Percentiles rank a stretch among this genome's conserved stretches.
phyloP scores from a whole-genome alignment of 371 early-diverging fungal genomes.

The Choanephora cucurbitarum region DNA sequence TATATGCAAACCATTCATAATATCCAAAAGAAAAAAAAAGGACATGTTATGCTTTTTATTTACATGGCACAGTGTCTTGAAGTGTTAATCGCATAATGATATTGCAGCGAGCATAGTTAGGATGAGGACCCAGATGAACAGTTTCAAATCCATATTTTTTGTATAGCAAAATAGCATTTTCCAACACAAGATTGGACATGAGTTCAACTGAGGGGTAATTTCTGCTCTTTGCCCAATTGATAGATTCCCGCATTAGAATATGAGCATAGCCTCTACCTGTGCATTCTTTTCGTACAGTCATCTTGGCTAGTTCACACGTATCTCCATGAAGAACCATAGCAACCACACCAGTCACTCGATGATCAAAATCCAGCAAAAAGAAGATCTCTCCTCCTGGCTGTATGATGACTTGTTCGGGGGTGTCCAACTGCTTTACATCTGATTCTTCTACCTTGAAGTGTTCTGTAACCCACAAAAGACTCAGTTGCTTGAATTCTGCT shows the following conservation, averaged over 20 bases:
- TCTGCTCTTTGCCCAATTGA: constrained; percentile 18
- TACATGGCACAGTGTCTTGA: neutral
- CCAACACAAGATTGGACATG: constrained; percentile 6
- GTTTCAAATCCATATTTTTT: constrained; percentile 20
- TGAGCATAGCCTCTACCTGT: constrained; percentile 27
- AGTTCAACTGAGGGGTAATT: constrained; percentile 11
- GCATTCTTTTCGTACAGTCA: constrained; percentile 21
- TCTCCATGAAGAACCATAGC: constrained; percentile 25
- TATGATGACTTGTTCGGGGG: constrained; percentile 24
- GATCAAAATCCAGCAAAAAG: constrained; percentile 7
- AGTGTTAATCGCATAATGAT: constrained; percentile 18
- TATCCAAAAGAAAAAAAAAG: too few relatives aligned
- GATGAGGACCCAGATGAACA: constrained; percentile 19
- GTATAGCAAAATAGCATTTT: constrained; percentile 18
- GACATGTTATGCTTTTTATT: too few relatives aligned
- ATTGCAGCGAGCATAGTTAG: constrained; percentile 14
- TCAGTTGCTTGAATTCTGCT: constrained; percentile 20
- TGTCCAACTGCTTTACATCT: constrained; percentile 16
- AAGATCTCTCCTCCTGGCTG: constrained; percentile 25
- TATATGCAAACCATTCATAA: too few relatives aligned
- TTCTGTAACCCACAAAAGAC: constrained; percentile 16
- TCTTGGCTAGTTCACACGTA: constrained; percentile 21
- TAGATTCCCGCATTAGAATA: constrained; percentile 20
- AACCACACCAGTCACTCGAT: constrained; percentile 17
- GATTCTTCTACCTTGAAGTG: constrained; percentile 18